Evolutionary conservation across 106 monocot species (phyloP), one percentile per base, ranked within the genome.

Genomic region (Xerophyta viscosa): DNA sequence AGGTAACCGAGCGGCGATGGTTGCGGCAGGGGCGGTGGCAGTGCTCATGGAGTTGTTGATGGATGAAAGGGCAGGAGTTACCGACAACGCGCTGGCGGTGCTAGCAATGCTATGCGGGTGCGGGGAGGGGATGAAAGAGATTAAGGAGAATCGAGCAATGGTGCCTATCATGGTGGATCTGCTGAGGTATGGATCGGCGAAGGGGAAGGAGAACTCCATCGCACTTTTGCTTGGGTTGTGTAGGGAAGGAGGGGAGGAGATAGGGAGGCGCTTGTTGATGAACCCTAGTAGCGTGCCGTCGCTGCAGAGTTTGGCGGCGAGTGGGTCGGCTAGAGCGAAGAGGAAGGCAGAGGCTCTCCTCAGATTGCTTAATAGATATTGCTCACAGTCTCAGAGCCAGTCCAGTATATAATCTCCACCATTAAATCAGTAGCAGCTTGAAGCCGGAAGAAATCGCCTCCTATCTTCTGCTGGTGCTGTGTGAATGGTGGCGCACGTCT

Each of bases 171-270:
- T 79, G 41, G 78, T 72, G 26, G 78, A 79, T 4, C 31, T 79
- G 31, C 8, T 73, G 8, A 63, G 78, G 19, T 61, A 64, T 3
- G 78, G 78, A 21, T 64, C 78, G 15, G 15, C 22, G 8, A 79
- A 73, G 37, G 78, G 78, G 68, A 79, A 79, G 72, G 78, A 79
- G 68, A 64, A 67, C 21, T 17, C 78, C 19, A 41, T 79, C 11
- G 24, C 58, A 2, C 28, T 79, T 26, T 27, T 79, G 24, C 19
- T 69, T 24, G 72, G 63, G 7, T 12, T 79, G 48, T 79, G 78
- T 37, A 64, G 63, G 47, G 73, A 68, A 24, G 69, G 68, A 28
- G 78, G 65, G 48, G 73, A 60, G 60, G 68, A 65, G 27, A 69
- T 79, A 64, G 73, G 68, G 15, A 64, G 49, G 33, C 20, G 68